Percentiles rank a stretch among this genome's conserved stretches.
These are phyloP conservation scores for Poronia punctata DNA, from an alignment of 495 filamentous ascomycete species.

Conservation along the genomic window DNA sequence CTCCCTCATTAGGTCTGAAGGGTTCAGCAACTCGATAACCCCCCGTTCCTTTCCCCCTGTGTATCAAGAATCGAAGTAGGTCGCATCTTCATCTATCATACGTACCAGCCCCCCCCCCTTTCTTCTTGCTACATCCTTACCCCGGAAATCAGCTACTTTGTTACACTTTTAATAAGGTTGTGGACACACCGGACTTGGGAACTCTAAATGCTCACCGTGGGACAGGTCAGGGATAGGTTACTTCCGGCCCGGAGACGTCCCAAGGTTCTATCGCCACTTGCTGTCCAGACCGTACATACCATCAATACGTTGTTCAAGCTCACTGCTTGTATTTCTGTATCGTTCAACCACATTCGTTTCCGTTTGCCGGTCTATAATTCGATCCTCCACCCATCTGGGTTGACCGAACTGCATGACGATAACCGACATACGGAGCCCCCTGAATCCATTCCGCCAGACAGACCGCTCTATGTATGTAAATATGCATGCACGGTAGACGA, in stretches of 20 bases:
- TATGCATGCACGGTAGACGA: conserved; percentile 7
- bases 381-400: not conserved
- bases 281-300: too few species aligned
- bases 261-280: too few species aligned
- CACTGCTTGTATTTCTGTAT: too few species aligned
- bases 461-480: conserved; percentile 7
- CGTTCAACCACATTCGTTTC: too few species aligned
- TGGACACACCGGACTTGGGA: too few species aligned
- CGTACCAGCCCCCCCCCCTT: not conserved
- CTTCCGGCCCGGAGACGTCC: too few species aligned
- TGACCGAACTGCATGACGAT: conserved; percentile 1
- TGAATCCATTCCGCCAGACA: not conserved
- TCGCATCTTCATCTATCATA: not conserved
- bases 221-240: too few species aligned
- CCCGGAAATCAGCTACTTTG: not conserved
- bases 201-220: too few species aligned
- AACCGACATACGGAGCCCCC: not conserved
- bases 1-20: not conserved
- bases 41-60: not conserved
- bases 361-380: too few species aligned
- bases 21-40: conserved; percentile 2
- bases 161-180: too few species aligned
- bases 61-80: conserved; percentile 3
- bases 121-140: not conserved
- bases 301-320: too few species aligned